These are phyloP conservation scores for Mycena haematopus DNA, from an alignment of 768 basidiomycete genomes.

Conservation along the genomic window DNA sequence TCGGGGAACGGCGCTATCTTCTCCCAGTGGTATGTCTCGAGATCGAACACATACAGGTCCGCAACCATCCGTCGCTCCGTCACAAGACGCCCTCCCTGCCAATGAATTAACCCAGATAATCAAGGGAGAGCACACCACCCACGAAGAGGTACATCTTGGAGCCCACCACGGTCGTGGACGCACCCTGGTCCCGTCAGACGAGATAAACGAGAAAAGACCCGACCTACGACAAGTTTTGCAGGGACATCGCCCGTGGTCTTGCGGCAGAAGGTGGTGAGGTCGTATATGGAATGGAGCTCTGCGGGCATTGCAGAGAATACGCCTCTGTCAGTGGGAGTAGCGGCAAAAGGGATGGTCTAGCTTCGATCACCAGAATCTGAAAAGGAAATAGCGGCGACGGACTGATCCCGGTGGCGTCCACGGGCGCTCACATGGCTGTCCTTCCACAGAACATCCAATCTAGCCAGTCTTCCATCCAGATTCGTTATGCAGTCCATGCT, in stretches of 20 bases:
- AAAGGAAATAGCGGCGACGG: background rate
- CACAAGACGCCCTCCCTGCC: constrained; percentile 85
- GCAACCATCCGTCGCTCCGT: constrained; percentile 87
- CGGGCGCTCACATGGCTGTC: no score
- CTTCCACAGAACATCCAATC: no score
- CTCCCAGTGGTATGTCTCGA: constrained; percentile 83
- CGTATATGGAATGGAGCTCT: constrained; percentile 79
- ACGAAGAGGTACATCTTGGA: constrained; percentile 92
- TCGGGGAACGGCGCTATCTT: constrained; percentile 63
- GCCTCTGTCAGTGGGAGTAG: constrained; percentile 10
- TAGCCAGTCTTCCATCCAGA: no score
- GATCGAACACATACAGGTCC: constrained; percentile 90
- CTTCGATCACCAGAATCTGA: background rate
- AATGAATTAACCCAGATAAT: background rate
- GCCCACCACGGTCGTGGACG: constrained; percentile 89
- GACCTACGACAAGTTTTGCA: constrained; percentile 82
- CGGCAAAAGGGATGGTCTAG: background rate
- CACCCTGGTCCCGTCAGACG: constrained; percentile 57
- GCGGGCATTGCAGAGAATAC: constrained; percentile 15
- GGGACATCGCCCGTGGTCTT: constrained; percentile 88
- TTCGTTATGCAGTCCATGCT: no score
- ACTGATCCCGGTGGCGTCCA: background rate
- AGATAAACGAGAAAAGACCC: background rate
- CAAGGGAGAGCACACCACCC: constrained; percentile 34
- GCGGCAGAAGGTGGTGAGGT: constrained; percentile 85